Percentiles rank a stretch among this genome's conserved stretches.
These are phyloP conservation scores for Prosopis cineraria DNA, from an alignment of 306 rosid species.

Conservation along the genomic window DNA sequence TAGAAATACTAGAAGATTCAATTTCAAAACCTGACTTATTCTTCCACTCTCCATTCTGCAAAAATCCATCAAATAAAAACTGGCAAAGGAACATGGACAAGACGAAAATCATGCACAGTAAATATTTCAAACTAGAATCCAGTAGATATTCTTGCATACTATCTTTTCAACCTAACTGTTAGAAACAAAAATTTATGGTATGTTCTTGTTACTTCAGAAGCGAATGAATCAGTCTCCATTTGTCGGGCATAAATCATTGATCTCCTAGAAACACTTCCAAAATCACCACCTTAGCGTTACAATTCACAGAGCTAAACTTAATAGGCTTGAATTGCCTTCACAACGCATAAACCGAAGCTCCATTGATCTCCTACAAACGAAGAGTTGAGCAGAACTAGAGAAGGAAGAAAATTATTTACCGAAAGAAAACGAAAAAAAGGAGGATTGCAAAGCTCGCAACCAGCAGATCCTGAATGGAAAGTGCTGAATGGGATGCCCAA, in stretches of 20 bases:
- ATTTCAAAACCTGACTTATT: constrained; percentile 42
- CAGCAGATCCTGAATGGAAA: constrained; percentile 37
- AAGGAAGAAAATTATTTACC: neutral
- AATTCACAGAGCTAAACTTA: neutral
- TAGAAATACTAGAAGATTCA: constrained; percentile 46
- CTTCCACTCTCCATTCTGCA: constrained; percentile 67
- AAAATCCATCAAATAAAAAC: constrained; percentile 26
- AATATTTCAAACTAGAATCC: neutral
- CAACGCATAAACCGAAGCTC: constrained; percentile 24
- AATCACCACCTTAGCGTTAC: neutral
- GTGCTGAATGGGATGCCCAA: constrained; percentile 9
- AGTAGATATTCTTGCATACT: neutral
- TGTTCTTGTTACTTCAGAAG: constrained; percentile 14
- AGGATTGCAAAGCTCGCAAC: neutral
- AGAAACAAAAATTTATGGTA: neutral
- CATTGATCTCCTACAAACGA: constrained; percentile 28
- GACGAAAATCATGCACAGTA: neutral
- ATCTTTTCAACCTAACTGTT: neutral
- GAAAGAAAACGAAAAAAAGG: neutral
- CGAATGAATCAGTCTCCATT: constrained; percentile 7
- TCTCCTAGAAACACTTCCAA: neutral
- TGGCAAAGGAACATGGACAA: constrained; percentile 5
- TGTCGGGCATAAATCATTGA: constrained; percentile 18
- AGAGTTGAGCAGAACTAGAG: neutral
- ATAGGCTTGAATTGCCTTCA: neutral